Base-by-base conservation (phyloP, 306 rosid genomes). In the Acacia crassicarpa region DNA sequence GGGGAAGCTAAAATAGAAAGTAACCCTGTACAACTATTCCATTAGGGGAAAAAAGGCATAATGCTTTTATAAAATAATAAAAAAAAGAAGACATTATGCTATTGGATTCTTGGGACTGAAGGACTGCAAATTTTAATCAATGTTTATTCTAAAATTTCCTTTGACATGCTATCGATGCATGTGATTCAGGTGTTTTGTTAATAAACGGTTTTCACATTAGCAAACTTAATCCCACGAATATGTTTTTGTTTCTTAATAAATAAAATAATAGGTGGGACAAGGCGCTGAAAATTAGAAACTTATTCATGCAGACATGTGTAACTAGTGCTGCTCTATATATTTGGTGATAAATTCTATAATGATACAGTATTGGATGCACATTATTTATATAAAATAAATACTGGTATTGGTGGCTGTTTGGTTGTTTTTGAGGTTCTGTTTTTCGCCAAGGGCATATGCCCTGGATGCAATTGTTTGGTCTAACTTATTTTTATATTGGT, bases 161-260 rank as follows among this genome's bases (percentile, higher is more conserved):
- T 81, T 12, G 74, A 30, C 56, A 46, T 38, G 25, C 46, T 68
- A 56, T 56, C 45, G 33, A 73, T 80, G 32, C 75, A 56, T 66
- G 71, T 17, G 68, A 49, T 72, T 75, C 25, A 40, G 84, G 72
- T 62, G 66, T 74, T 43, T 35, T 44, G n/a, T 53, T 78, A 78
- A 61, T 62, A 71, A 27, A 15, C 61, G 23, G 22, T 35, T 45
- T 46, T 17, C 7, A 14, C 51, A 0, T 23, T 7, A 15, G 58
- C 11, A 71, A 45, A 44, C 38, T 12, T 43, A 70, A 25, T 27
- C 13, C 6, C 22, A 45, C 40, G 15, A 25, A 3, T 41, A 10
- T 6, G 5, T 12, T 20, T 68, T 22, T 68, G 51, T 40, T n/a
- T 40, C 41, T 69, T 5, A 68, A 2, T 9, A n/a, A 69, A 45